These are phyloP conservation scores for Penicillium antarcticum DNA, from an alignment of 495 filamentous ascomycete species.

Conservation along the genomic window DNA sequence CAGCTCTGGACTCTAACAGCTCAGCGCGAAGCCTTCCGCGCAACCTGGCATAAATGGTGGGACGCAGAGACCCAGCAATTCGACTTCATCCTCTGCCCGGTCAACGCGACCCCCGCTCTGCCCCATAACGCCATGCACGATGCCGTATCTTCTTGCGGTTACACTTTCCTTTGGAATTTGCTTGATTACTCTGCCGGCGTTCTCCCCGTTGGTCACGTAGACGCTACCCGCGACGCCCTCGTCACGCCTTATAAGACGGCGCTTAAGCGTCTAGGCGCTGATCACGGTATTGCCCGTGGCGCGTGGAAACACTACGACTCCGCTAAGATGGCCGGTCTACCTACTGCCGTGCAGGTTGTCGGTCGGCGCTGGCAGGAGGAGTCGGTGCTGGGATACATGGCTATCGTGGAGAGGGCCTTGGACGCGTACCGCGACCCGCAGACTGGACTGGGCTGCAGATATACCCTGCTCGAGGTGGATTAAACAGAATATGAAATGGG, in stretches of 20 bases:
- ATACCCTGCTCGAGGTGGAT: constrained; percentile 62
- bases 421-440: constrained; percentile 44
- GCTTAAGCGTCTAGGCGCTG: constrained; percentile 33
- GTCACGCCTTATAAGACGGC: constrained; percentile 50
- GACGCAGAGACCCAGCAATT: constrained; percentile 56
- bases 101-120: constrained; percentile 86
- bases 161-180: constrained; percentile 95
- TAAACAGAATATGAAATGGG: constrained; percentile 2
- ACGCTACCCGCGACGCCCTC: constrained; percentile 63
- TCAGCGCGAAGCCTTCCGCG: constrained; percentile 72
- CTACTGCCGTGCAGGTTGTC: constrained; percentile 83
- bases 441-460: constrained; percentile 51
- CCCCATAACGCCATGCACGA: constrained; percentile 85
- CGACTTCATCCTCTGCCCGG: constrained; percentile 81
- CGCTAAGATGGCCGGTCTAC: constrained; percentile 76
- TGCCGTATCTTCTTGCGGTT: constrained; percentile 85
- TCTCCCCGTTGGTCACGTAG: constrained; percentile 82
- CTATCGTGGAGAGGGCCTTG: constrained; percentile 67
- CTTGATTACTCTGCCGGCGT: constrained; percentile 87
- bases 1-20: constrained; percentile 81
- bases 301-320: constrained; percentile 90
- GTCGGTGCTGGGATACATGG: constrained; percentile 86
- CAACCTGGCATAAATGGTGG: constrained; percentile 82
- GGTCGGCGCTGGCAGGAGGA: constrained; percentile 86
- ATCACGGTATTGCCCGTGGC: constrained; percentile 76